phyloP scores from a whole-genome alignment of 495 filamentous ascomycete species.

The Aspergillus incahuasiensis region DNA sequence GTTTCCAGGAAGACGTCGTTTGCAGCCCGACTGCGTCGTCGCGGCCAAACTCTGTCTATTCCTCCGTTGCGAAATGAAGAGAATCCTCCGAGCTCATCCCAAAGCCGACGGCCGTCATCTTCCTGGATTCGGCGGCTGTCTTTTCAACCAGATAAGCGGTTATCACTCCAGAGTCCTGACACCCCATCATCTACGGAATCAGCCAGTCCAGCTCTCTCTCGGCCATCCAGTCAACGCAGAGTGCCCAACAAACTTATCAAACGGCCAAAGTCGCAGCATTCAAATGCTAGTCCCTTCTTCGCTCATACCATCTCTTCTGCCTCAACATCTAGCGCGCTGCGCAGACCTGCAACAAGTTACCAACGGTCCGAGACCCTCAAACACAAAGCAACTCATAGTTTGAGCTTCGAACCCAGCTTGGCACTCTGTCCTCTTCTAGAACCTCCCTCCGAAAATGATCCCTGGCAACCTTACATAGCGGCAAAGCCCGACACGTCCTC shows the following conservation, averaged over 20 bases:
- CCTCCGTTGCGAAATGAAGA: slow-evolving; percentile 29
- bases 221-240: slow-evolving; percentile 41
- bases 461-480: slow-evolving; percentile 46
- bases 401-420: slow-evolving; percentile 30
- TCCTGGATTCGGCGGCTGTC: slow-evolving; percentile 79
- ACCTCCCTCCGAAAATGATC: slow-evolving; percentile 14
- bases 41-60: slow-evolving; percentile 38
- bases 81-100: slow-evolving; percentile 32
- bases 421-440: slow-evolving; percentile 12
- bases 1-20: slow-evolving; percentile 44
- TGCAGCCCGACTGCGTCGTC: slow-evolving; percentile 42
- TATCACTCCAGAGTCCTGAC: slow-evolving; percentile 61
- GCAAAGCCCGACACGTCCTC: slow-evolving; percentile 29
- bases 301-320: slow-evolving; percentile 37
- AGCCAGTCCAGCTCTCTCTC: slow-evolving; percentile 57
- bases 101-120: slow-evolving; percentile 47
- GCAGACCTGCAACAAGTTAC: slow-evolving; percentile 82
- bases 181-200: slow-evolving; percentile 69
- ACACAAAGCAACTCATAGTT: slow-evolving; percentile 34
- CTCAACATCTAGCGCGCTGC: slow-evolving; percentile 51
- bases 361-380: slow-evolving; percentile 72
- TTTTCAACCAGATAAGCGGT: slow-evolving; percentile 65
- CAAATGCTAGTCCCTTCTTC: slow-evolving; percentile 31
- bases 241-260: slow-evolving; percentile 87
- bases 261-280: slow-evolving; percentile 62